Evolutionary conservation across 208 protist species (phyloP).

Genomic region (Wallacemonas sp.): DNA sequence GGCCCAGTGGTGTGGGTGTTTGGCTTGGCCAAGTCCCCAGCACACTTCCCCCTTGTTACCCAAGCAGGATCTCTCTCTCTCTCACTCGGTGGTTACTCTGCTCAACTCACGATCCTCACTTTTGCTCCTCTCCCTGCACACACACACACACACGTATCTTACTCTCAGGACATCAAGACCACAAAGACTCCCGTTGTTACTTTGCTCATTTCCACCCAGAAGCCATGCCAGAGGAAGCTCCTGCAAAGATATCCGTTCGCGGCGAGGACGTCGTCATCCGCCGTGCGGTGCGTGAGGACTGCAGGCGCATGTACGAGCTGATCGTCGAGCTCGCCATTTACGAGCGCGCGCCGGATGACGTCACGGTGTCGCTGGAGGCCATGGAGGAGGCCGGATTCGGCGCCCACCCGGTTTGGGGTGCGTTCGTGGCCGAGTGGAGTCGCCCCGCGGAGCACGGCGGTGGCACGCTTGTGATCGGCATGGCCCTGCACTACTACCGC

Average conservation of each 20-base stretch:
- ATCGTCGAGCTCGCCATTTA: constrained; percentile 48
- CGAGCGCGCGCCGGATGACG: constrained; percentile 33
- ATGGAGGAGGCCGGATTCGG: constrained; percentile 45
- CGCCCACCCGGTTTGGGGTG: constrained; percentile 32
- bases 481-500: constrained; percentile 54
- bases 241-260: constrained; percentile 1
- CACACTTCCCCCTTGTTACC: too few relatives aligned
- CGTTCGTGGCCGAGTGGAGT: constrained; percentile 43
- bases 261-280: constrained; percentile 27
- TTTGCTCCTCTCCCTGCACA: too few relatives aligned
- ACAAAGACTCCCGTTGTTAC: background rate
- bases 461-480: constrained; percentile 33
- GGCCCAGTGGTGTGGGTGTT: too few relatives aligned
- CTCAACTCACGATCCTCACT: too few relatives aligned
- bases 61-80: too few relatives aligned
- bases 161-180: too few relatives aligned
- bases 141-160: too few relatives aligned
- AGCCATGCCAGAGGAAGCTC: background rate
- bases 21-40: too few relatives aligned
- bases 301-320: constrained; percentile 32
- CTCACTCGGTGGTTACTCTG: too few relatives aligned
- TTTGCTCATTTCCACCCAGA: background rate
- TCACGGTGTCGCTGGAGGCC: constrained; percentile 33
- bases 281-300: constrained; percentile 29
- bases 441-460: constrained; percentile 5